phyloP scores from a whole-genome alignment of 148 eudicot species.

The Cornus suecica region DNA sequence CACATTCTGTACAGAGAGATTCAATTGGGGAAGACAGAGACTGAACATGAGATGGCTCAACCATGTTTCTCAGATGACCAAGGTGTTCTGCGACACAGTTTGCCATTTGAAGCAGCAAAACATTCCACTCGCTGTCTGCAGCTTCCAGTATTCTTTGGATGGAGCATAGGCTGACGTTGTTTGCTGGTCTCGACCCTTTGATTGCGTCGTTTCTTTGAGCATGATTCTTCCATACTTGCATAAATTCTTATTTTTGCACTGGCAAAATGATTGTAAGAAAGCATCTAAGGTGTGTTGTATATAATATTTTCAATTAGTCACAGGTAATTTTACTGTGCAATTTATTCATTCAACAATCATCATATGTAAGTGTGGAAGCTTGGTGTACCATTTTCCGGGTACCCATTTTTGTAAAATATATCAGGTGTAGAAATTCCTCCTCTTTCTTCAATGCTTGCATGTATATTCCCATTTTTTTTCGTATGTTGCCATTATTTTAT shows the following conservation, averaged over 20 bases:
- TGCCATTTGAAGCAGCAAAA: not conserved
- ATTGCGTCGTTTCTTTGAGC: not conserved
- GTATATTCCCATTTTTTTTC: not conserved
- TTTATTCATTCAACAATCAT: not conserved
- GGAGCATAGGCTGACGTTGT: not conserved
- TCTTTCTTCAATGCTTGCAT: too few relatives aligned
- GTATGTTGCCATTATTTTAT: not conserved
- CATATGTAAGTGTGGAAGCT: not conserved
- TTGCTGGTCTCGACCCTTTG: constrained; percentile 7
- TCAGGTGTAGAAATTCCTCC: not conserved
- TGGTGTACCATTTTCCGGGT: not conserved
- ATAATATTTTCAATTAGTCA: constrained; percentile 8
- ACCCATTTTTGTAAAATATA: constrained; percentile 8
- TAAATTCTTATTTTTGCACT: not conserved
- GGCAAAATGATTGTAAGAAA: not conserved
- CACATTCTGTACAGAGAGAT: constrained; percentile 21
- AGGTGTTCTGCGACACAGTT: not conserved
- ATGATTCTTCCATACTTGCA: constrained; percentile 1
- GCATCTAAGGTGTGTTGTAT: not conserved
- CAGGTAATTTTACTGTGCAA: not conserved
- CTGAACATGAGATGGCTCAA: not conserved
- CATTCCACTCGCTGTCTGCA: constrained; percentile 1
- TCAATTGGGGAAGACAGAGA: not conserved
- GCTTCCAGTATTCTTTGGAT: not conserved
- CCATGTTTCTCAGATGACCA: constrained; percentile 2